A percentile compares a stretch with the other conserved stretches of the same genome.
Evolutionary conservation across 306 rosid species (phyloP).

Genomic region (Parietaria judaica): DNA sequence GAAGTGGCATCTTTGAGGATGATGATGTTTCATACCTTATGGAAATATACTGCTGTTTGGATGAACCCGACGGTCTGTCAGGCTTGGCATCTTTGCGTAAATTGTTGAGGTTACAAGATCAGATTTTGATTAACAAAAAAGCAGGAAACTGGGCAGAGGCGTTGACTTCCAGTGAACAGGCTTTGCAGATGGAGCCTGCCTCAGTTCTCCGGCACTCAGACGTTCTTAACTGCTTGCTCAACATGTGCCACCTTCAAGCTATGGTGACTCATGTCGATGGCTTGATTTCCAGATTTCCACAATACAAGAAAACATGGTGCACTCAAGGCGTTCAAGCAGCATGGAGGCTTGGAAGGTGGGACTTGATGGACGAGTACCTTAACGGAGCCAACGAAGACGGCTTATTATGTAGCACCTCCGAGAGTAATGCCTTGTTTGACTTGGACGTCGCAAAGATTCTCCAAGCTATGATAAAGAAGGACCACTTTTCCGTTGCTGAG

Average conservation of each 20-base stretch:
- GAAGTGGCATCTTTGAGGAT: slow-evolving; percentile 71
- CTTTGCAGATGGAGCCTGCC: slow-evolving; percentile 88
- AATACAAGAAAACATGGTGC: slow-evolving; percentile 90
- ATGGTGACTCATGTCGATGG: slow-evolving; percentile 99
- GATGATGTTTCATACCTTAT: slow-evolving; percentile 83
- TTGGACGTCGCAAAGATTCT: slow-evolving; percentile 90
- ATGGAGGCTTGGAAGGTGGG: slow-evolving; percentile 99
- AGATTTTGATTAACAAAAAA: slow-evolving; percentile 74
- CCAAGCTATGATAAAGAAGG: slow-evolving; percentile 93
- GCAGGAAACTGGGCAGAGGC: slow-evolving; percentile 98
- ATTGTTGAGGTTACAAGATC: slow-evolving; percentile 74
- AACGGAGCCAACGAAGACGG: slow-evolving; percentile 84
- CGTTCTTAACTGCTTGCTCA: slow-evolving; percentile 80
- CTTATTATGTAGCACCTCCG: slow-evolving; percentile 73
- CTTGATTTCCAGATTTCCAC: slow-evolving; percentile 70
- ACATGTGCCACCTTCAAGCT: slow-evolving; percentile 99
- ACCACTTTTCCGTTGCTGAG: slow-evolving; percentile 77
- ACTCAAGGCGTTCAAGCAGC: slow-evolving; percentile 99
- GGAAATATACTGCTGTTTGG: slow-evolving; percentile 87
- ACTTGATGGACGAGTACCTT: slow-evolving; percentile 94
- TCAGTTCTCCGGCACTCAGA: slow-evolving; percentile 96
- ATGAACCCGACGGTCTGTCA: slow-evolving; percentile 93
- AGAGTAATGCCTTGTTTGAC: slow-evolving; percentile 91
- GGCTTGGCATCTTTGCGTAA: slow-evolving; percentile 77
- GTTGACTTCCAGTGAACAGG: slow-evolving; percentile 88